Percentiles rank a stretch among this genome's conserved stretches.
These are phyloP conservation scores for Arthrobotrys megalospora DNA, from an alignment of 2,329 filamentous ascomycete genomes.

Conservation along the genomic window DNA sequence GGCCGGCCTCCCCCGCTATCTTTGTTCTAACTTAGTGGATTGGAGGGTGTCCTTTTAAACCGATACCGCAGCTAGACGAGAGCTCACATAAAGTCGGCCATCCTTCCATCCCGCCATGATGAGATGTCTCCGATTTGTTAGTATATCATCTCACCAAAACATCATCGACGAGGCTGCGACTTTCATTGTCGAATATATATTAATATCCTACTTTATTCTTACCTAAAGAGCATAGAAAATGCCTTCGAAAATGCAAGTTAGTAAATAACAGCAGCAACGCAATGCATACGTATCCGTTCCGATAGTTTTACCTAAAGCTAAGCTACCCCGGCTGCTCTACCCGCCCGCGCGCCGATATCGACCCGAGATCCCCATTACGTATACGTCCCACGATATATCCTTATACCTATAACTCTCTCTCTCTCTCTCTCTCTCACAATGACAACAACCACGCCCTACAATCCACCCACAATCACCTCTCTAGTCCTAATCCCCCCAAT, in stretches of 20 bases:
- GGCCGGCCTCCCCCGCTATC: neutral
- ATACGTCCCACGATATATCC: neutral
- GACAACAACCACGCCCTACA: neutral
- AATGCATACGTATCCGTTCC: neutral
- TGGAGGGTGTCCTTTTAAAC: constrained; percentile 2
- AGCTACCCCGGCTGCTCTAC: no score
- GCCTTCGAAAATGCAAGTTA: no score
- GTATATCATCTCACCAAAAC: neutral
- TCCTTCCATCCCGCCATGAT: neutral
- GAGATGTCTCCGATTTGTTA: neutral
- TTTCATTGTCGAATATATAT: no score
- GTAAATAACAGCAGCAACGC: neutral
- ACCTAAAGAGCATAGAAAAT: neutral
- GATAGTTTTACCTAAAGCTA: no score
- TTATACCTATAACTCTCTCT: no score
- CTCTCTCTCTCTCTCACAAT: neutral
- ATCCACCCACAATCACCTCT: constrained; percentile 29
- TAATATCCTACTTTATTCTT: no score
- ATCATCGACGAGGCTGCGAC: no score
- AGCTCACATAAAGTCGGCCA: neutral
- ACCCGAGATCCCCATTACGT: no score
- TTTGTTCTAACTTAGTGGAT: neutral
- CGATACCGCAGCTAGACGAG: constrained; percentile 35
- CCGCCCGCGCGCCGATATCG: no score
- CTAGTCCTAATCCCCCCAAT: constrained; percentile 53